Evolutionary conservation across 1,284 basidiomycete species (phyloP).

Genomic region (Xerocomus cyaneibrunnescens): DNA sequence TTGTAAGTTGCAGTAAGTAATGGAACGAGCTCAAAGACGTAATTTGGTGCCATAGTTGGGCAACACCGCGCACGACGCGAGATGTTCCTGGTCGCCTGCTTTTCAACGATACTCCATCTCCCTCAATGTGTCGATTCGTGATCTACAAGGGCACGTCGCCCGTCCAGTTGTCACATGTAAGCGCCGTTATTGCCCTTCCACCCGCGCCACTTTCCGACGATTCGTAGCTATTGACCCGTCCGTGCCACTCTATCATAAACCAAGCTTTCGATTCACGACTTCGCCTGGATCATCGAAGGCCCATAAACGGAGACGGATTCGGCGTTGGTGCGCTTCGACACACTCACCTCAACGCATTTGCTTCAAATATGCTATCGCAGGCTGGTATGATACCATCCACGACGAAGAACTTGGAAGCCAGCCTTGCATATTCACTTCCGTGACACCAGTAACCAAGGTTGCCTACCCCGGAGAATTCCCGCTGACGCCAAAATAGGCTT

Average conservation of each 20-base stretch:
- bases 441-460: conserved; percentile 67
- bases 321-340: conserved; percentile 76
- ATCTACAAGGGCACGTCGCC: conserved; percentile 91
- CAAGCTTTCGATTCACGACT: conserved; percentile 92
- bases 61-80: neutral
- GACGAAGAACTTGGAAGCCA: conserved; percentile 81
- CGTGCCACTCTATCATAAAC: conserved; percentile 94
- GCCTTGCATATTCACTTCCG: conserved; percentile 96
- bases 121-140: conserved; percentile 79
- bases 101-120: neutral
- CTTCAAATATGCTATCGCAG: conserved; percentile 36
- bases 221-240: conserved; percentile 77
- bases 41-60: conserved; percentile 18
- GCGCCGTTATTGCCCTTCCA: conserved; percentile 20
- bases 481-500: conserved; percentile 59
- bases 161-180: conserved; percentile 81
- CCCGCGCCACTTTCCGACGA: conserved; percentile 10
- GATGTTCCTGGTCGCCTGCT: neutral
- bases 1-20: neutral
- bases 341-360: neutral
- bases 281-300: conserved; percentile 74
- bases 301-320: conserved; percentile 96
- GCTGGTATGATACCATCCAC: conserved; percentile 81
- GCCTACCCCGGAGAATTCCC: neutral
- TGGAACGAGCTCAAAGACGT: conserved; percentile 11